phyloP scores from a whole-genome alignment of 2,329 filamentous ascomycete species.

The Berkeleyomyces rouxiae region DNA sequence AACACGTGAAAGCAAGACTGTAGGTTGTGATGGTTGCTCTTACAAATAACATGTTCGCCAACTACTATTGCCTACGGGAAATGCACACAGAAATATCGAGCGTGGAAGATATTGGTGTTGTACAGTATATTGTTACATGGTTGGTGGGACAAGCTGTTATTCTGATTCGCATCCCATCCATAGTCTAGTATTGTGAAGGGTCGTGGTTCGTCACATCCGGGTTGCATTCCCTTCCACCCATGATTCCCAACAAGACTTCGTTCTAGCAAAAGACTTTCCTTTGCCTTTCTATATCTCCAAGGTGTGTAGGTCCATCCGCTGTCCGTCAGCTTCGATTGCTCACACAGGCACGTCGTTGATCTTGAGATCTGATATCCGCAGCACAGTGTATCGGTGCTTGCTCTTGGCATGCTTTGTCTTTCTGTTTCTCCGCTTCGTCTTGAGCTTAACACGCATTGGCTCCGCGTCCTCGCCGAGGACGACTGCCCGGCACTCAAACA shows the following conservation, averaged over 20 bases:
- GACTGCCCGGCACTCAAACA: slow-evolving; percentile 73
- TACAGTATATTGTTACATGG: slow-evolving; percentile 12
- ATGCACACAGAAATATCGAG: not conserved
- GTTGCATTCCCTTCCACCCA: not conserved
- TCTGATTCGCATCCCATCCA: not conserved
- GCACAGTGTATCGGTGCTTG: slow-evolving; percentile 78
- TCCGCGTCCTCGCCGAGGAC: slow-evolving; percentile 75
- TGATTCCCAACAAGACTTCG: not conserved
- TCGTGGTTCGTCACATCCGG: not conserved
- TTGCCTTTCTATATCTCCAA: not conserved
- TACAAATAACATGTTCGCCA: no score
- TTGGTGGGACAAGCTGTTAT: not conserved
- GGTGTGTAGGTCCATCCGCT: no score
- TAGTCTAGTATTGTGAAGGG: not conserved
- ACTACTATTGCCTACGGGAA: no score
- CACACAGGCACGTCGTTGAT: slow-evolving; percentile 27
- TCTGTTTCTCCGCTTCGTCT: slow-evolving; percentile 65
- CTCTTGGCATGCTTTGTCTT: slow-evolving; percentile 62
- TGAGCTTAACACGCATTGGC: slow-evolving; percentile 59
- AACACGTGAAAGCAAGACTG: no score
- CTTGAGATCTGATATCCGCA: slow-evolving; percentile 69
- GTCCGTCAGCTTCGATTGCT: not conserved
- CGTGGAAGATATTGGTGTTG: not conserved
- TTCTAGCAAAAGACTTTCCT: no score
- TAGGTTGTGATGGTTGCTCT: no score